Base-by-base conservation (phyloP, 208 protist genomes). In the Leishmania martiniquensis region DNA sequence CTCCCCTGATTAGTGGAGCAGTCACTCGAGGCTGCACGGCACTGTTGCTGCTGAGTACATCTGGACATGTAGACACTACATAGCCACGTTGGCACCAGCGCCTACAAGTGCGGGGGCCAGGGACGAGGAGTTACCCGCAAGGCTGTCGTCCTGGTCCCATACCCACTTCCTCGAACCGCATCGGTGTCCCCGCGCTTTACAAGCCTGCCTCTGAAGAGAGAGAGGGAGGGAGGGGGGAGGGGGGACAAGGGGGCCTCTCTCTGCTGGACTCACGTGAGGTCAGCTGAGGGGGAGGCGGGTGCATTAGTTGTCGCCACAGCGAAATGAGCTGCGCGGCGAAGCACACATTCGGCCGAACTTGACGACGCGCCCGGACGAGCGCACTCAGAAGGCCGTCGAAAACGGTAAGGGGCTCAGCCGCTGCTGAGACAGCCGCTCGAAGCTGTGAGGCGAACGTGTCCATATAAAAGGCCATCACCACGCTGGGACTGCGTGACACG, bases 401-500 rank as follows among this genome's bases (percentile, higher is more conserved):
- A 7, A 75, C 44, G 39, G 47, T 39, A 0, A 72, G 54, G 9
- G 78, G 49, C 4, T 49, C 67, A n/a, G 52, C 71, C 2, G 29
- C 32, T 1, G 68, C 45, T 20, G 54, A 12, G 47, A 67, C 66
- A 13, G 67, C 67, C 13, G 54, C 44, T 2, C 79, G 66, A 66
- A 76, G 75, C 37, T 69, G 67, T 60, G 42, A 0, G 34, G 22
- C 65, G 25, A 75, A 75, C 54, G 78, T 0, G 32, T 75, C 57
- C 59, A 77, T 83, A 84, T 87, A 76, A 89, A 85, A 86, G 37
- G 85, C 76, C 68, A 92, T 76, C 57, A 96, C 88, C 20, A 95
- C 82, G 59, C 83, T 91, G 13, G 89, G 83, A 72, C 94, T 97
- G 42, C 94, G 87, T 32, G 92, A 96, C 15, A 90, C 85, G 22